Evolutionary conservation across 495 filamentous ascomycete species (phyloP), one percentile per base, ranked within the genome.

Genomic region (Immersiella caudata): DNA sequence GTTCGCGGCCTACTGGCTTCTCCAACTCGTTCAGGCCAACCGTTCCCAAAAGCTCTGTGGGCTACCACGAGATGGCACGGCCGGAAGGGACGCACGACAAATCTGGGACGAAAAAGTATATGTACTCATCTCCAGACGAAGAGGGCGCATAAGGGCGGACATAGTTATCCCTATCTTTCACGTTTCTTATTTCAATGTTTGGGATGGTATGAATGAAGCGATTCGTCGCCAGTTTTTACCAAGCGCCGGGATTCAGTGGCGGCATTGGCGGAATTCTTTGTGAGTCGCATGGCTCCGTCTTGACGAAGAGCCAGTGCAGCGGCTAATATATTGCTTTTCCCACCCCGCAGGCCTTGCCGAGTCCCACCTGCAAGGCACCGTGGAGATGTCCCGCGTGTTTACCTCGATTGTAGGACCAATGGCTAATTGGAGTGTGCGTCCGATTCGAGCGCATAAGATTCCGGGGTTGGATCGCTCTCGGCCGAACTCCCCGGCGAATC

Each of bases 331-430:
- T 55, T 55, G 12, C n/a, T n/a, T 22, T 22, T 55, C 25, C 14
- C 52, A 52, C 22, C 52, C 3, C n/a, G n/a, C 52, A 55, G 52
- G 52, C 52, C 7, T 22, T 55, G 52, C 52, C 52, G 20, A 55
- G 52, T 20, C 52, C 52, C 52, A 55, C 52, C 52, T 55, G 52
- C 52, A 26, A 55, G 52, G 52, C 22, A 55, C 52, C 52, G n/a
- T n/a, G 14, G 2, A n/a, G 3, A 16, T 11, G 14, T 55, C 52
- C 52, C 52, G 52, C 52, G 52, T 55, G 52, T 55, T 55, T 55
- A 55, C 52, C n/a, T 55, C 52, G 52, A 55, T 3, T n/a, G 16
- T 26, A 6, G 52, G n/a, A 22, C 52, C n/a, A 2, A 22, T 55
- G 24, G 24, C 5, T 55, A 55, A 26, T 22, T 55, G 52, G 3